Conservation (phyloP, 2,329 filamentous ascomycete species). For the Coleophoma eucalyptorum region DNA sequence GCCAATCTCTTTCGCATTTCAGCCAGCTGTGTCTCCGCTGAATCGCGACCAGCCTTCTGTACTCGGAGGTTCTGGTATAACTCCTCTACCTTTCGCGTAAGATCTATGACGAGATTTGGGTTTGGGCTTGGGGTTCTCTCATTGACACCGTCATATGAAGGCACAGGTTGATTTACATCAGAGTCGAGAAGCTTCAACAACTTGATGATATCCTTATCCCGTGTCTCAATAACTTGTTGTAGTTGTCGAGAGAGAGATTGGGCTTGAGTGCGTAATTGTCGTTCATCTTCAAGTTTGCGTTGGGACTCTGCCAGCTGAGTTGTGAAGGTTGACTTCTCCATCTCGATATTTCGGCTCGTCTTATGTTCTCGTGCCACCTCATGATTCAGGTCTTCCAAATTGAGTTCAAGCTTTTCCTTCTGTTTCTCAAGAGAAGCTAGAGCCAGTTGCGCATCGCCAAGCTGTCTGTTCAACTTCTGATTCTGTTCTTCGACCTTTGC, state of each 20-base stretch:
- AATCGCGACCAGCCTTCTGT: conserved; percentile 73
- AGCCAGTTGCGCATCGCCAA: conserved; percentile 79
- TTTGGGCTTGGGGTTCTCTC: conserved; percentile 52
- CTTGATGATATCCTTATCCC: conserved; percentile 76
- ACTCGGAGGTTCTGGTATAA: conserved; percentile 85
- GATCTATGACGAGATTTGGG: conserved; percentile 69
- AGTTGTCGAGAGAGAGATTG: conserved; percentile 81
- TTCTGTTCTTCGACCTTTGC: conserved; percentile 78
- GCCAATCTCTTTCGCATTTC: conserved; percentile 69
- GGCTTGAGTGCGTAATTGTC: conserved; percentile 78
- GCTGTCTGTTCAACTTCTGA: conserved; percentile 73
- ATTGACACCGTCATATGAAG: conserved; percentile 52
- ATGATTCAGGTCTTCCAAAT: conserved; percentile 87
- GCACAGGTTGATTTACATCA: conserved; percentile 42
- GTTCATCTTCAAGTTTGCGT: conserved; percentile 84
- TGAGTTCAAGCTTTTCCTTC: conserved; percentile 86
- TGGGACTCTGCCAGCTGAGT: conserved; percentile 87
- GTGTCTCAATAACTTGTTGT: conserved; percentile 73
- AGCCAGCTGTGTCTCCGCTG: conserved; percentile 78
- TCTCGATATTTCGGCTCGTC: conserved; percentile 84
- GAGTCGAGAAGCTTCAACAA: conserved; percentile 86
- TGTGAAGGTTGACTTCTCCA: conserved; percentile 73
- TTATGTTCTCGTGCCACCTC: conserved; percentile 89
- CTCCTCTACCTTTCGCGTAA: conserved; percentile 82
- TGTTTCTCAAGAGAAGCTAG: conserved; percentile 88